These are phyloP conservation scores for Botrytis cinerea DNA, from an alignment of 2,329 filamentous ascomycete genomes.

Conservation along the genomic window DNA sequence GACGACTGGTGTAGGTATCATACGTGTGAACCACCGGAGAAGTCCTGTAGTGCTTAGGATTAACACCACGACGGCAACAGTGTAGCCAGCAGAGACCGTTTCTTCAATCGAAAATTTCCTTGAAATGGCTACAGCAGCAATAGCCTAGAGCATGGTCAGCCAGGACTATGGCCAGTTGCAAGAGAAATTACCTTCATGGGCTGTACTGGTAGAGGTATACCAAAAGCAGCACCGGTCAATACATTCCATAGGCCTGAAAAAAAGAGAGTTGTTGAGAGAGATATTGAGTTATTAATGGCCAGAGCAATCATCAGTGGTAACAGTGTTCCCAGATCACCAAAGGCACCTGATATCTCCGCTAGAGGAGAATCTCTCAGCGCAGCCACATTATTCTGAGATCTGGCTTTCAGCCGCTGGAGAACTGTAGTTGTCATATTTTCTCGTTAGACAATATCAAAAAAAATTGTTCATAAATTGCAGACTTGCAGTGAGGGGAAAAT, in stretches of 20 bases:
- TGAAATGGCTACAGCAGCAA: conserved; percentile 85
- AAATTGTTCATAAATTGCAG: background rate
- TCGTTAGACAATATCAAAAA: background rate
- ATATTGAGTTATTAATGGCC: conserved; percentile 74
- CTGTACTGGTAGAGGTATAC: conserved; percentile 87
- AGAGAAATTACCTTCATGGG: conserved; percentile 65
- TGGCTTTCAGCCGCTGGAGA: conserved; percentile 11
- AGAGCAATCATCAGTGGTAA: conserved; percentile 88
- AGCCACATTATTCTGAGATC: conserved; percentile 52
- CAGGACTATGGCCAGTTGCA: conserved; percentile 14
- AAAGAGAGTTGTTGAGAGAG: conserved; percentile 79
- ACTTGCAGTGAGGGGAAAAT: conserved; percentile 4
- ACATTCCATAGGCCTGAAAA: conserved; percentile 90
- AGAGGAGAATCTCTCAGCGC: conserved; percentile 59
- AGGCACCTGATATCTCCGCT: conserved; percentile 82
- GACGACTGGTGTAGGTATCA: conserved; percentile 76
- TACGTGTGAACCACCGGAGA: conserved; percentile 70
- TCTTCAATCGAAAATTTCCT: conserved; percentile 65
- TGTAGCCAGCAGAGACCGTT: conserved; percentile 80
- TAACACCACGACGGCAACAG: conserved; percentile 72
- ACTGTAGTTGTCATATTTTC: conserved; percentile 4
- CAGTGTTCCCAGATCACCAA: conserved; percentile 87
- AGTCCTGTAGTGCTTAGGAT: conserved; percentile 78
- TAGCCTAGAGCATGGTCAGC: conserved; percentile 62
- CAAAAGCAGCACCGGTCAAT: conserved; percentile 77